These are phyloP conservation scores for Colletotrichum phormii DNA, from an alignment of 2,329 filamentous ascomycete species.

Conservation along the genomic window DNA sequence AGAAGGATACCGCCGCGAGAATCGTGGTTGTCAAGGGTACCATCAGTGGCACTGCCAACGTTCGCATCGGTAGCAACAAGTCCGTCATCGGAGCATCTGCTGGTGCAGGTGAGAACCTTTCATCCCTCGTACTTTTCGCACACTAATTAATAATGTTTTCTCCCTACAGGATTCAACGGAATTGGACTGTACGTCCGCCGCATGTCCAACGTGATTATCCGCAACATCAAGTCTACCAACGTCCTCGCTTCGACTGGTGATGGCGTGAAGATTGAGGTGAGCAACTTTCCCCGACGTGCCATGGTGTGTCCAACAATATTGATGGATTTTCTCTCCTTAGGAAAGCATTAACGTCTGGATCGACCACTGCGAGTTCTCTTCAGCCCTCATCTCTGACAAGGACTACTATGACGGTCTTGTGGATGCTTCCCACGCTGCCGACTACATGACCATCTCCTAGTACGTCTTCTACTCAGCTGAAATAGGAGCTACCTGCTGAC, in stretches of 20 bases:
- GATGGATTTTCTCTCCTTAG: conserved; percentile 62
- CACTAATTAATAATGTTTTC: not conserved
- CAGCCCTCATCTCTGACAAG: conserved; percentile 50
- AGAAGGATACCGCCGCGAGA: conserved; percentile 48
- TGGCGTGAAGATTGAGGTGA: conserved; percentile 46
- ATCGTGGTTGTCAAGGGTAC: conserved; percentile 53
- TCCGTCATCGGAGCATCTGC: conserved; percentile 51
- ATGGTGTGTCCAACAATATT: conserved; percentile 39
- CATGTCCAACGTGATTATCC: conserved; percentile 65
- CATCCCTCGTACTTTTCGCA: accelerated
- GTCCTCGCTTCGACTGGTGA: conserved; percentile 55
- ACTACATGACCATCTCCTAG: conserved; percentile 55
- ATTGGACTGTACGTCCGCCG: conserved; percentile 56
- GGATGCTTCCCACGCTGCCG: conserved; percentile 57
- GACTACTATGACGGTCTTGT: conserved; percentile 57
- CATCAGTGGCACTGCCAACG: conserved; percentile 50
- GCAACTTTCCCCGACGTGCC: not conserved
- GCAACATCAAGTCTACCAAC: conserved; percentile 60
- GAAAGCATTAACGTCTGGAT: conserved; percentile 60
- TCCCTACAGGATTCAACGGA: conserved; percentile 39
- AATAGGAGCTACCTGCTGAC: not conserved
- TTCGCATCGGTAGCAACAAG: conserved; percentile 56
- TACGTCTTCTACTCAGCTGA: not conserved
- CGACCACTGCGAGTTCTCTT: conserved; percentile 56
- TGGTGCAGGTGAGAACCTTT: conserved; percentile 30